Evolutionary conservation across 2,329 filamentous ascomycete species (phyloP).

Genomic region (Verticillium dahliae): DNA sequence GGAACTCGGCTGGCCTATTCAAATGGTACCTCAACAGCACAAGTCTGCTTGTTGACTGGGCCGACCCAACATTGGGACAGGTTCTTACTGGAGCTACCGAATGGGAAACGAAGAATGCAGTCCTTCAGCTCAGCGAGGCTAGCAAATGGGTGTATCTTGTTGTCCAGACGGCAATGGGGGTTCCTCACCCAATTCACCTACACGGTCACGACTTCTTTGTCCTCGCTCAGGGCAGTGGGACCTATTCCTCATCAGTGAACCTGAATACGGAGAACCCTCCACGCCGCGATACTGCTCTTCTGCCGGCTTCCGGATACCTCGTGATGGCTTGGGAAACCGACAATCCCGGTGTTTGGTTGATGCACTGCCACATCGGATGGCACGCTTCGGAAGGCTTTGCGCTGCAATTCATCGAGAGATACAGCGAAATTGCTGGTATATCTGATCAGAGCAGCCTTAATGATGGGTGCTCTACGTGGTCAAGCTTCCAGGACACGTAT

Average conservation of each 20-base stretch:
- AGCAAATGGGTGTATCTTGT: slow-evolving; percentile 23
- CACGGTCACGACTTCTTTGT: slow-evolving; percentile 27
- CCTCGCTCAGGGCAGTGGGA: slow-evolving; percentile 11
- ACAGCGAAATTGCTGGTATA: slow-evolving; percentile 11
- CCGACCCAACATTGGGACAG: slow-evolving; percentile 18
- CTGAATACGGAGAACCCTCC: slow-evolving; percentile 33
- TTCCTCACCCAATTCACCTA: slow-evolving; percentile 27
- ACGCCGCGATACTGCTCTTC: slow-evolving; percentile 44
- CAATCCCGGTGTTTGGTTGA: slow-evolving; percentile 43
- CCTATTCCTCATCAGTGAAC: slow-evolving; percentile 7
- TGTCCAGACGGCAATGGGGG: slow-evolving; percentile 15
- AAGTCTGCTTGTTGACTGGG: slow-evolving; percentile 22
- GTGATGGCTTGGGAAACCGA: slow-evolving; percentile 42
- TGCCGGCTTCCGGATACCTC: slow-evolving; percentile 35
- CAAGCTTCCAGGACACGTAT: slow-evolving; percentile 4
- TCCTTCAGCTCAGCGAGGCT: slow-evolving; percentile 19
- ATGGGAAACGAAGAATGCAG: slow-evolving; percentile 17
- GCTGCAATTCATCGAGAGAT: slow-evolving; percentile 16
- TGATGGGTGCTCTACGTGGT: slow-evolving; percentile 11
- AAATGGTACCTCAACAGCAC: slow-evolving; percentile 38
- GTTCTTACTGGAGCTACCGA: slow-evolving; percentile 12
- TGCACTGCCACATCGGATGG: slow-evolving; percentile 45
- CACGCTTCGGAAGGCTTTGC: slow-evolving; percentile 24
- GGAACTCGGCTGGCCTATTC: slow-evolving; percentile 26
- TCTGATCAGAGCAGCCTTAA: slow-evolving; percentile 3